Percentiles rank a stretch among this genome's conserved stretches.
Conservation (phyloP, 169 alveolate genomes). For the Plasmodium vivax region DNA sequence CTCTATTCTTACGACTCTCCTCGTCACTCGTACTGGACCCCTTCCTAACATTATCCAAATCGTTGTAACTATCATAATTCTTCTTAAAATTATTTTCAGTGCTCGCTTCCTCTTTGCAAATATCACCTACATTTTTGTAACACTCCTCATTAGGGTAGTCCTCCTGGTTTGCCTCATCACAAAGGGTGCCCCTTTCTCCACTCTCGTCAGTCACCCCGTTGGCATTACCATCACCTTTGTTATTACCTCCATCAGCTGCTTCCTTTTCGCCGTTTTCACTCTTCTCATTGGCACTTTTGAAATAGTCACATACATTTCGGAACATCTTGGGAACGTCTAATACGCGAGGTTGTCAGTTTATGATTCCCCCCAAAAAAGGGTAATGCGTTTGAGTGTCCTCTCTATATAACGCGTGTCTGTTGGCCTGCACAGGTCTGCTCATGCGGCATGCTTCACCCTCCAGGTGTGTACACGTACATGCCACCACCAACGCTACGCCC, state of each 20-base stretch:
- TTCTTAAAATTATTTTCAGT: neutral
- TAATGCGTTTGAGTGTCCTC: neutral
- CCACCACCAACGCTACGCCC: neutral
- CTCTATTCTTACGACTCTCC: neutral
- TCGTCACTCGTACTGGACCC: neutral
- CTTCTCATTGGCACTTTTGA: conserved; percentile 75
- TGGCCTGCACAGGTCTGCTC: neutral
- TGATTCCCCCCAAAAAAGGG: neutral
- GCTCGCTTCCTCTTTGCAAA: neutral
- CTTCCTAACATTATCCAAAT: neutral
- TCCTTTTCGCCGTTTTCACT: conserved; percentile 49
- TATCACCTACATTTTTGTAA: neutral
- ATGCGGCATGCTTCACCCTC: neutral
- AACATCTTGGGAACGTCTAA: conserved; percentile 16
- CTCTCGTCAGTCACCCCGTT: conserved; percentile 22
- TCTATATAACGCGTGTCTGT: neutral
- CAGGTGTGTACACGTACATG: neutral
- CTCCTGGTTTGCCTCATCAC: neutral
- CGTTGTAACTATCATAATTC: neutral
- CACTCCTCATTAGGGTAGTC: neutral
- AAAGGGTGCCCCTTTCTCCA: neutral
- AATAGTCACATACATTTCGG: conserved; percentile 40
- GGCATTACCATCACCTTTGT: neutral
- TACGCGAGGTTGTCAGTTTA: neutral
- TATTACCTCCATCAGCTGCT: neutral